Conservation (phyloP, 2,329 filamentous ascomycete genomes). For the Exophiala sp. region DNA sequence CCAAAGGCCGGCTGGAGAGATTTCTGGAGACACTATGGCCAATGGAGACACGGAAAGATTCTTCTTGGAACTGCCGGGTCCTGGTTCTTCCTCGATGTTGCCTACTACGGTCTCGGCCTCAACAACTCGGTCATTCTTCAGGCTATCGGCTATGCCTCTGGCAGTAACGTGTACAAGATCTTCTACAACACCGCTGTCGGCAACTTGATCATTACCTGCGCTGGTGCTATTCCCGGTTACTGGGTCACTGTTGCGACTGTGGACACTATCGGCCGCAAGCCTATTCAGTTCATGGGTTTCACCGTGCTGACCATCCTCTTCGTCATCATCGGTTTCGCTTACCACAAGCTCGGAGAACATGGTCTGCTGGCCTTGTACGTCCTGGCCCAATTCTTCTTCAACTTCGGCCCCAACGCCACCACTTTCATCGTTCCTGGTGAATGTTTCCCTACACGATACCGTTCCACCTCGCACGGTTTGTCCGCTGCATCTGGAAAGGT, state of each 20-base stretch:
- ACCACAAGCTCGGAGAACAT: conserved; percentile 46
- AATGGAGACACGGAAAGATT: conserved; percentile 68
- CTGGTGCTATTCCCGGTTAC: conserved; percentile 76
- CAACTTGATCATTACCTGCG: conserved; percentile 74
- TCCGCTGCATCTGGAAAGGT: conserved; percentile 66
- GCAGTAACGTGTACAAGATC: conserved; percentile 62
- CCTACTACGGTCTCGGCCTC: conserved; percentile 63
- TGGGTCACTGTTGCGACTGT: conserved; percentile 74
- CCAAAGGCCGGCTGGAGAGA: conserved; percentile 70
- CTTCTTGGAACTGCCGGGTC: conserved; percentile 77
- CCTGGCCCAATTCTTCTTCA: conserved; percentile 64
- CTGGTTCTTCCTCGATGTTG: conserved; percentile 75
- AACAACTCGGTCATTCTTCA: conserved; percentile 71
- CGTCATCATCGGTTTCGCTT: conserved; percentile 60
- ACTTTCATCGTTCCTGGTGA: conserved; percentile 65
- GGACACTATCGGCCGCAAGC: conserved; percentile 72
- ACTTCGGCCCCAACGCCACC: conserved; percentile 63
- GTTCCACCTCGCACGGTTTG: conserved; percentile 61
- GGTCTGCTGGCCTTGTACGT: conserved; percentile 61
- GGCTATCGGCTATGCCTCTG: conserved; percentile 67
- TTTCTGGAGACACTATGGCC: conserved; percentile 67
- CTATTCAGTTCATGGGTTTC: conserved; percentile 67
- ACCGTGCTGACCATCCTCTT: conserved; percentile 59
- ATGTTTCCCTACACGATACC: conserved; percentile 62
- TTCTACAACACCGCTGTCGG: conserved; percentile 73